Percentiles rank a stretch among this genome's conserved stretches.
These are phyloP conservation scores for Teunomyces atbi DNA, from an alignment of 805 yeast genomes.

Conservation along the genomic window DNA sequence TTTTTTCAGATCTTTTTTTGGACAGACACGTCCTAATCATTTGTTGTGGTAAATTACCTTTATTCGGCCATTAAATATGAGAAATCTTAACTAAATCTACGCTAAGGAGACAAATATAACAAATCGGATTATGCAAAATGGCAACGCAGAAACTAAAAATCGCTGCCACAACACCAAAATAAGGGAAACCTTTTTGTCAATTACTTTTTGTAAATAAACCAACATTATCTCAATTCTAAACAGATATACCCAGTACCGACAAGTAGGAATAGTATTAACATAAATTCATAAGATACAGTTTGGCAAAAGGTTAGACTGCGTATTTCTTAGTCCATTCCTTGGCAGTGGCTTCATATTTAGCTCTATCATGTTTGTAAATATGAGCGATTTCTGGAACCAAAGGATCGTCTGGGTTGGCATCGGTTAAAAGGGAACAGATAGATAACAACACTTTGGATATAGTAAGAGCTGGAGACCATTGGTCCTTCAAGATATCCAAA, in stretches of 20 bases:
- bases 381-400: constrained; percentile 98
- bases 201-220: not conserved
- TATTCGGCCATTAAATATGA: not conserved
- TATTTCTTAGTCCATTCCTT: constrained; percentile 98
- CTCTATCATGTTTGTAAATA: constrained; percentile 88
- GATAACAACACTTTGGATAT: constrained; percentile 93
- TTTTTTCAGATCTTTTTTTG: constrained; percentile 2
- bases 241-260: constrained; percentile 3
- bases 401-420: constrained; percentile 99
- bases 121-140: not conserved
- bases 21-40: not conserved
- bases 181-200: not conserved
- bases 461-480: constrained; percentile 98
- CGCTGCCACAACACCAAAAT: not conserved
- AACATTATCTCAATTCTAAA: not conserved
- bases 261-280: constrained; percentile 3
- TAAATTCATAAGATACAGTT: constrained; percentile 10
- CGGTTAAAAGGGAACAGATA: constrained; percentile 92
- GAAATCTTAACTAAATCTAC: constrained; percentile 2
- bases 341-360: constrained; percentile 94
- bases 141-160: not conserved
- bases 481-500: constrained; percentile 93
- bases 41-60: not conserved
- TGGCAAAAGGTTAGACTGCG: constrained; percentile 59
- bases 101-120: not conserved